These are phyloP conservation scores for Fusarium sp. DNA, from an alignment of 2,329 filamentous ascomycete genomes.

Conservation along the genomic window DNA sequence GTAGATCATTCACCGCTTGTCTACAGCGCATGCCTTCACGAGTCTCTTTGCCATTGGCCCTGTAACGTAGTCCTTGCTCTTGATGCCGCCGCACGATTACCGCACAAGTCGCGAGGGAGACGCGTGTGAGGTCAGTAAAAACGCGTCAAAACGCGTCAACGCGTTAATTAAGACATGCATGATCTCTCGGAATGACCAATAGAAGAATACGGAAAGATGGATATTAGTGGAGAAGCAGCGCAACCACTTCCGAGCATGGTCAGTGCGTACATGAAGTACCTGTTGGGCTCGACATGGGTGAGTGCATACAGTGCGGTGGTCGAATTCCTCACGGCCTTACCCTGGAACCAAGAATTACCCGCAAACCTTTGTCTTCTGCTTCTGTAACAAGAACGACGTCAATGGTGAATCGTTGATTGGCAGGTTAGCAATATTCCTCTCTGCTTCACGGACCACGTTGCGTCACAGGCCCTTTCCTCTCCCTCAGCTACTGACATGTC, in stretches of 20 bases:
- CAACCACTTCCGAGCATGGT: conserved; percentile 40
- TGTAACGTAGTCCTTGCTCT: conserved; percentile 4
- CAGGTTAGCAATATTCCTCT: neutral
- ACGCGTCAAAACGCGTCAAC: conserved; percentile 20
- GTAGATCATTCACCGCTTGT: conserved; percentile 4
- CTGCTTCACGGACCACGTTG: neutral
- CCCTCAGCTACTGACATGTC: neutral
- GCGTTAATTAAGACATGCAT: conserved; percentile 31
- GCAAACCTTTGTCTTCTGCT: neutral
- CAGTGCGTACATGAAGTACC: conserved; percentile 36
- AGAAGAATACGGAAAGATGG: conserved; percentile 1
- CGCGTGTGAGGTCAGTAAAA: conserved; percentile 17
- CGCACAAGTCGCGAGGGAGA: conserved; percentile 20
- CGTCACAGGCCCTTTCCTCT: neutral
- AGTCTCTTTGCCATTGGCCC: conserved; percentile 15
- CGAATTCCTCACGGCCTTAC: neutral
- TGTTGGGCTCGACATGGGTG: conserved; percentile 9
- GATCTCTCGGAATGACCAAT: conserved; percentile 18
- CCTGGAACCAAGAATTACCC: neutral
- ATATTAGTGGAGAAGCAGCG: conserved; percentile 23
- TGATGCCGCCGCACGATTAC: conserved; percentile 17
- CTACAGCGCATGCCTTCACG: conserved; percentile 5
- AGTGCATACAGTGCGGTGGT: conserved; percentile 8
- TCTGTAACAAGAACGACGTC: neutral
- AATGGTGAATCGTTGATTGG: neutral